Conservation (phyloP, 495 filamentous ascomycete species). For the Zalerion maritima region DNA sequence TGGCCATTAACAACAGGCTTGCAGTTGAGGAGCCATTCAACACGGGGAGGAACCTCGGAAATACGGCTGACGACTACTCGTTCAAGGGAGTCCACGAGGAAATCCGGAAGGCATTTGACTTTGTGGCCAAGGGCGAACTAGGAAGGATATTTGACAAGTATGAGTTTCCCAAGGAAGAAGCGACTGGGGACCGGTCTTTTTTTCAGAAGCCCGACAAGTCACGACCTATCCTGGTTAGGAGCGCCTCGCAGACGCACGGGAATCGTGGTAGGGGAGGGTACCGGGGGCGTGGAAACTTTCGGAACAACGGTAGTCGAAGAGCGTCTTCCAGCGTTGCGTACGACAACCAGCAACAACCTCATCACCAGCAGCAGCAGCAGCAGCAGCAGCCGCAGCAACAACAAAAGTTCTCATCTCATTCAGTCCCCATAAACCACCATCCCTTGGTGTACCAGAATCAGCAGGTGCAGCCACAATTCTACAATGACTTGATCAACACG, state of each 20-base stretch:
- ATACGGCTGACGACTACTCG: slow-evolving; percentile 89
- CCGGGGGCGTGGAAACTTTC: slow-evolving; percentile 33
- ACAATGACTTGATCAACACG: slow-evolving; percentile 29
- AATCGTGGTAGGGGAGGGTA: slow-evolving; percentile 40
- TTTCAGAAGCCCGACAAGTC: slow-evolving; percentile 54
- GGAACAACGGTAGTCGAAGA: slow-evolving; percentile 23
- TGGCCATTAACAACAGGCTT: slow-evolving; percentile 61
- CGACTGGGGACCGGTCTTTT: no score
- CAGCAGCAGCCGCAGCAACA: background rate
- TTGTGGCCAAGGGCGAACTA: slow-evolving; percentile 60
- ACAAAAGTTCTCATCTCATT: slow-evolving; percentile 2
- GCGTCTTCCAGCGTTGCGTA: slow-evolving; percentile 24
- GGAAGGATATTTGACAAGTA: slow-evolving; percentile 72
- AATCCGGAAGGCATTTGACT: slow-evolving; percentile 72
- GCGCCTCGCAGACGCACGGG: slow-evolving; percentile 32
- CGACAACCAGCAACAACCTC: slow-evolving; percentile 15
- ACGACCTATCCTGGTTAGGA: slow-evolving; percentile 32
- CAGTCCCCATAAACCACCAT: slow-evolving; percentile 18
- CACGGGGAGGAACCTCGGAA: slow-evolving; percentile 79
- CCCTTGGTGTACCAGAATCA: slow-evolving; percentile 27
- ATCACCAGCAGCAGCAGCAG: slow-evolving; percentile 6
- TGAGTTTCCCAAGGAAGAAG: slow-evolving; percentile 71
- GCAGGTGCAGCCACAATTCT: slow-evolving; percentile 20
- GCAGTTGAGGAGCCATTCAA: slow-evolving; percentile 98
- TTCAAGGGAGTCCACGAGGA: slow-evolving; percentile 84